Percentiles rank a stretch among this genome's conserved stretches.
These are phyloP conservation scores for Pholiota conissans DNA, from an alignment of 768 basidiomycete genomes.

Conservation along the genomic window DNA sequence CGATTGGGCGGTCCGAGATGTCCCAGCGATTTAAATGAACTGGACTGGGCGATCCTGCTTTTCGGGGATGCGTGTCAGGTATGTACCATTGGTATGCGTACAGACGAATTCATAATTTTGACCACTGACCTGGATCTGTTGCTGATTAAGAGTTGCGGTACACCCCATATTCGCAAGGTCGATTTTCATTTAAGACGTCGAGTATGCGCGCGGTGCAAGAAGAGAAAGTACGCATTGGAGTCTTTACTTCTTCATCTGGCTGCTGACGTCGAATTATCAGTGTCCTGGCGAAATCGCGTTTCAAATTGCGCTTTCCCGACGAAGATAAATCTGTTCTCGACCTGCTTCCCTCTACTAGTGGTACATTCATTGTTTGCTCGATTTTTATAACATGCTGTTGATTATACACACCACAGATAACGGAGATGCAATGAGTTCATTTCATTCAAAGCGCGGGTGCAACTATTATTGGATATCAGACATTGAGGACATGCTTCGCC, in stretches of 20 bases:
- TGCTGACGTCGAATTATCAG: slow-evolving; percentile 11
- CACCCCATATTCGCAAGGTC: background rate
- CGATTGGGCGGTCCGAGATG: too few relatives aligned
- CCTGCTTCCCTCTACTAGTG: slow-evolving; percentile 27
- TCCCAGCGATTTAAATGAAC: slow-evolving; percentile 28
- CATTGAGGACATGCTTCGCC: slow-evolving; percentile 19
- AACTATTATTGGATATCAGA: slow-evolving; percentile 31
- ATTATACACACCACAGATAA: background rate
- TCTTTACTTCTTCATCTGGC: background rate
- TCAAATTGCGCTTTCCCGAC: slow-evolving; percentile 23
- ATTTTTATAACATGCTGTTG: background rate
- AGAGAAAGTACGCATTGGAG: background rate
- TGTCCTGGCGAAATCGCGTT: slow-evolving; percentile 23
- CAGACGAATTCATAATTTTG: too few relatives aligned
- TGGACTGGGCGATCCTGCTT: slow-evolving; percentile 25
- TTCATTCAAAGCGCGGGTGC: background rate
- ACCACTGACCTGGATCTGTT: too few relatives aligned
- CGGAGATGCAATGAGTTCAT: background rate
- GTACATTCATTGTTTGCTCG: slow-evolving; percentile 12
- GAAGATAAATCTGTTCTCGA: slow-evolving; percentile 25
- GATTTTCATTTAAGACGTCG: slow-evolving; percentile 14
- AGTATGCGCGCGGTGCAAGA: slow-evolving; percentile 8
- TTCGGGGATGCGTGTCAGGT: too few relatives aligned
- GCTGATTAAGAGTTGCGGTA: too few relatives aligned
- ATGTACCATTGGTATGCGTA: too few relatives aligned